Evolutionary conservation across 148 eudicot species (phyloP), one percentile per base, ranked within the genome.

Genomic region (Cornus florida): DNA sequence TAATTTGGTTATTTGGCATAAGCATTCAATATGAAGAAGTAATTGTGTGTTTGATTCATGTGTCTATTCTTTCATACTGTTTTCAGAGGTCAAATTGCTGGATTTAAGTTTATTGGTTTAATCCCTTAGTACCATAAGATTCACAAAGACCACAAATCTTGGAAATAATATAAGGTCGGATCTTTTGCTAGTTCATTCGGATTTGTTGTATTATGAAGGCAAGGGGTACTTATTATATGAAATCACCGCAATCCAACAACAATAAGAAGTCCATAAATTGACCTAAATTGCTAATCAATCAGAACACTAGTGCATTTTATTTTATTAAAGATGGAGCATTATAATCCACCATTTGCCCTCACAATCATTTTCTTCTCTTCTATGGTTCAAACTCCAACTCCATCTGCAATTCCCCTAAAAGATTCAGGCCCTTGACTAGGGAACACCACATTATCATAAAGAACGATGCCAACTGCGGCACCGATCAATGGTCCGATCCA

Each of bases 401-500:
- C 84, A 71, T 83, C 86, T 23, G 68, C 35, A 41, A 33, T 60
- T 20, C 70, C 84, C 43, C 73, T 75, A 72, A 46, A 39, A 39
- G 80, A 72, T 38, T 73, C 83, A 62, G 81, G 76, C 7, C 24
- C 89, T 57, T 75, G 87, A 70, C 70, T 71, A 17, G 97, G 97
- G 70, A 83, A 90, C 56, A 90, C 86, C 77, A 93, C 96, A 78
- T 90, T 89, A 64, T 93, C 97, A 73, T 95, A 93, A 46, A 95
- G 14, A 7, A 93, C 71, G 2, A 93, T 96, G 0, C 97, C 98
- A 24, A 91, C 13, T 9, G 86, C 86, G 8, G 86, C 94, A 8
- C 98, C 98, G 20, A 93, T 53, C 79, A 93, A 71, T 20, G 98
- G 95, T 31, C 97, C 98, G 41, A 94, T 79, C 98, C 98, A 94